These are phyloP conservation scores for Talaromyces ruber DNA, from an alignment of 495 filamentous ascomycete genomes.

Conservation along the genomic window DNA sequence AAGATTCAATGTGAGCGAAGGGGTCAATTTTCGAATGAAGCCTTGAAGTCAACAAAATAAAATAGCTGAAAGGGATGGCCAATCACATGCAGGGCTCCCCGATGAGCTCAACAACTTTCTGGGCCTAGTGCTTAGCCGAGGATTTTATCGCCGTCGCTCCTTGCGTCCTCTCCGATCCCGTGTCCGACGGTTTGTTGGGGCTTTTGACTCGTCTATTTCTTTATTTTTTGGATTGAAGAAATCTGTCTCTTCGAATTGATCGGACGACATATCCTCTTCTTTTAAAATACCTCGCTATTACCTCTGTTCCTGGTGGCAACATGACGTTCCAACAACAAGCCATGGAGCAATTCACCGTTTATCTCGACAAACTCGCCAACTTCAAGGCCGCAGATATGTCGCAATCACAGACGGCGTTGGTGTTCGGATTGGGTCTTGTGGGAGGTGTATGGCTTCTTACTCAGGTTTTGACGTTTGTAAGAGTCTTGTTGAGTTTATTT, in stretches of 20 bases:
- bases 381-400: slow-evolving; percentile 6
- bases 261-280: not conserved
- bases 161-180: not conserved
- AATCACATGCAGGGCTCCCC: not conserved
- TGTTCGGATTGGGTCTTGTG: slow-evolving; percentile 18
- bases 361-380: slow-evolving; percentile 24
- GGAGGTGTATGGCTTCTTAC: slow-evolving; percentile 51
- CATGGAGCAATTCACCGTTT: slow-evolving; percentile 31
- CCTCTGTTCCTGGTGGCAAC: not conserved
- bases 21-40: not conserved
- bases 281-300: not conserved
- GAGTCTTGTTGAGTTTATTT: slow-evolving; percentile 66
- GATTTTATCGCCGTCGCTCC: slow-evolving; percentile 6
- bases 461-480: slow-evolving; percentile 51
- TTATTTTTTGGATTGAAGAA: not conserved
- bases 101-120: slow-evolving; percentile 1
- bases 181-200: not conserved
- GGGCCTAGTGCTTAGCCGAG: not conserved
- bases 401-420: slow-evolving; percentile 1
- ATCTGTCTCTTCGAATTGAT: not conserved
- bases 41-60: not conserved
- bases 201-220: not conserved
- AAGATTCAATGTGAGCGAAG: not conserved
- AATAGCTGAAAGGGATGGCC: not conserved
- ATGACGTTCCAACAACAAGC: not conserved